Conservation (phyloP, 441 rosid genomes). For the Gossypium schwendimanii region DNA sequence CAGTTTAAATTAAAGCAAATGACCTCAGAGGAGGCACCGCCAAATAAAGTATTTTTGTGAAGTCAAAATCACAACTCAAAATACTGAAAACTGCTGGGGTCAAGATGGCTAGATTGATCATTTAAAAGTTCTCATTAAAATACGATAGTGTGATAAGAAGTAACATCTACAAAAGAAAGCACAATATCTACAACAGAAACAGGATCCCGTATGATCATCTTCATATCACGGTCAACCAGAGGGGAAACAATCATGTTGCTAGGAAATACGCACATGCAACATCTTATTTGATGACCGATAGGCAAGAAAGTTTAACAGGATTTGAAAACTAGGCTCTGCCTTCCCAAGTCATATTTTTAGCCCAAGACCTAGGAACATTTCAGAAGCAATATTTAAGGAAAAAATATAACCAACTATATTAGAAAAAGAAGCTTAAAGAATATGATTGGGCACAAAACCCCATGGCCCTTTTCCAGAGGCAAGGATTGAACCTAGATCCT, state of each 20-base stretch:
- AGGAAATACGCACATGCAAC: neutral
- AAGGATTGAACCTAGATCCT: neutral
- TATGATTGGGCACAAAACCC: neutral
- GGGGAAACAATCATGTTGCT: neutral
- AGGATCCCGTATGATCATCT: neutral
- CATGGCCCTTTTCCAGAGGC: neutral
- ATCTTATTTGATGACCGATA: neutral
- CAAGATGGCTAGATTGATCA: conserved; percentile 2
- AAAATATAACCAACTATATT: neutral
- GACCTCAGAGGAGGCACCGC: neutral
- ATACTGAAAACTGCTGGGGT: neutral
- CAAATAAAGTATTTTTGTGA: neutral
- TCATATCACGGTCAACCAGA: conserved; percentile 3
- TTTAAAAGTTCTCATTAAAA: neutral
- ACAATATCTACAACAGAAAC: neutral
- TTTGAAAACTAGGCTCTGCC: neutral
- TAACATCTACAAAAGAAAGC: neutral
- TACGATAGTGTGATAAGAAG: neutral
- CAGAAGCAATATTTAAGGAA: neutral
- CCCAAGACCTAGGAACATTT: neutral
- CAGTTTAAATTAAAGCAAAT: neutral
- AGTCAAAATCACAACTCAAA: neutral
- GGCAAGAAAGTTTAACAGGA: neutral
- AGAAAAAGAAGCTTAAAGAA: neutral
- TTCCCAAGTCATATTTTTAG: neutral